Evolutionary conservation across 768 basidiomycete genomes (phyloP).

Genomic region (Phaffia australis): DNA sequence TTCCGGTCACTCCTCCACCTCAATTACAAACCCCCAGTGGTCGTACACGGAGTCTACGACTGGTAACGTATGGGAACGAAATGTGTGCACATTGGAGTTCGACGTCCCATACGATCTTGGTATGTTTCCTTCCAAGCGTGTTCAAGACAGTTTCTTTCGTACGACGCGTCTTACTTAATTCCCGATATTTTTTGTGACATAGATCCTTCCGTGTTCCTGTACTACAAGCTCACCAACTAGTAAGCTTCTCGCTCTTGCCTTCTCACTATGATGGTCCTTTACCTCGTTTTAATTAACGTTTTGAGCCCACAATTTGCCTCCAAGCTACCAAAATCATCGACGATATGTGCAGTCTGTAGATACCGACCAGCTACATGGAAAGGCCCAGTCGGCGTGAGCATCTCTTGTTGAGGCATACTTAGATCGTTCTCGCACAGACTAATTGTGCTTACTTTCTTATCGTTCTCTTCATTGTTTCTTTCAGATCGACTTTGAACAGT

Average conservation of each 20-base stretch:
- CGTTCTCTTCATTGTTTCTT: background rate
- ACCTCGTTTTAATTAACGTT: background rate
- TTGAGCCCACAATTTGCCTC: constrained; percentile 26
- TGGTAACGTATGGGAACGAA: constrained; percentile 40
- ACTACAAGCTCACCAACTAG: constrained; percentile 60
- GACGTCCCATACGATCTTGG: constrained; percentile 64
- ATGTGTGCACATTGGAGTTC: constrained; percentile 70
- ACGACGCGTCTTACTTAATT: background rate
- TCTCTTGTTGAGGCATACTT: constrained; percentile 39
- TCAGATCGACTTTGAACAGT: constrained; percentile 33
- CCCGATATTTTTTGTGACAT: background rate
- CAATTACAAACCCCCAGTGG: constrained; percentile 53
- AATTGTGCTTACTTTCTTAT: too few relatives aligned
- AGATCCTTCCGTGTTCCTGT: constrained; percentile 65
- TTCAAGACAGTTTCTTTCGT: too few relatives aligned
- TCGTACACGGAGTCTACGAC: constrained; percentile 54
- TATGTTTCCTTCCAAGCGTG: constrained; percentile 17
- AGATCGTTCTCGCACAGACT: constrained; percentile 6
- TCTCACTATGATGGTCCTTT: background rate
- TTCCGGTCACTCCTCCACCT: constrained; percentile 38
- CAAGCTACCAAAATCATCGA: constrained; percentile 96
- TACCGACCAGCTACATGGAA: constrained; percentile 71
- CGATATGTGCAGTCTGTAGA: constrained; percentile 89
- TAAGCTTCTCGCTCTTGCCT: constrained; percentile 25
- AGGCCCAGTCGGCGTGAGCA: constrained; percentile 43